Base-by-base conservation (phyloP, 2,329 filamentous ascomycete species). In the Periconia sp. region DNA sequence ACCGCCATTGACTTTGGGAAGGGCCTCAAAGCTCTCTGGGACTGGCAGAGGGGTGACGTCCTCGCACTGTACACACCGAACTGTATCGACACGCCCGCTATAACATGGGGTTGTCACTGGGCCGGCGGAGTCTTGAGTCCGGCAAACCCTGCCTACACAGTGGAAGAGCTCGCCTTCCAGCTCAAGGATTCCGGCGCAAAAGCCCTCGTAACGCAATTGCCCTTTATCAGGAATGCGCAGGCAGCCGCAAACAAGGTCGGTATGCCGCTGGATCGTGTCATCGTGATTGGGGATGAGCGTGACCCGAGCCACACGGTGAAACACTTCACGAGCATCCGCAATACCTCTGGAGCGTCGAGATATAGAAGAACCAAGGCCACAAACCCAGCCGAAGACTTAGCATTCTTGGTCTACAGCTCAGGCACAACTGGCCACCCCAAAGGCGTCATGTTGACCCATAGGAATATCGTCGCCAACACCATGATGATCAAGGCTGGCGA, bases 381-480 rank as follows among this genome's bases (percentile, higher is more conserved):
- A 48, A 79, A 89, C 46, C 84, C 90, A 0, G 80, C 82, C 47
- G 86, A 85, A 53, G 91, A 96, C 68, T 72, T 94, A 23, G 88
- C 91, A 0, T 96, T 94, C 66, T 75, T 97, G 53, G 91, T 95
- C 0, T 97, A 96, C 73, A 91, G 87, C 47, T 92, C 88, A 8
- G 93, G 93, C 8, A 97, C 93, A 0, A 97, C 93, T 0, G 93
- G 93, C 1, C 77, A 92, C 47, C 92, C 93, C 0, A 97, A 97
- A 74, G 93, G 92, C 15, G 93, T 97, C 14, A 89, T 91, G 83
- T 79, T 97, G 31, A 89, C 85, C 8, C 93, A 97, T 74, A 74
- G 77, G 59, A 97, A 97, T 70, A 86, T 96, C 55, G 83, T 95
- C 11, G 78, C 90, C 54, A 96, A 96, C 71, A 72, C 75, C 0